phyloP scores from a whole-genome alignment of 1,284 basidiomycete species.

The Ganoderma lingzhi region DNA sequence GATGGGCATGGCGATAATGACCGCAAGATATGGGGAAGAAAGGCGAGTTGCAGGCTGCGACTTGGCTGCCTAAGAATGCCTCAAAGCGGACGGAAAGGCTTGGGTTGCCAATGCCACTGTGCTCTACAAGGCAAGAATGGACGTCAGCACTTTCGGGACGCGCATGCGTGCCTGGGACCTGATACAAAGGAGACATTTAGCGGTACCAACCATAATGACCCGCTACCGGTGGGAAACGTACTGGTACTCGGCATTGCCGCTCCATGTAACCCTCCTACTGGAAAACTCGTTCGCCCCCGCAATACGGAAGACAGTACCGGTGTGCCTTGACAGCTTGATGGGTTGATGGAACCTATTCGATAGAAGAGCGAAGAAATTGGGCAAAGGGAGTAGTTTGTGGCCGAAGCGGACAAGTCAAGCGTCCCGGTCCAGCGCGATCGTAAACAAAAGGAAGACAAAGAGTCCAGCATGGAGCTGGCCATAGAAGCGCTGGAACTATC shows the following conservation, averaged over 20 bases:
- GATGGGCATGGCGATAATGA: background rate
- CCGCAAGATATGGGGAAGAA: background rate
- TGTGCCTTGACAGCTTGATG: background rate
- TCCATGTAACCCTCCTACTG: background rate
- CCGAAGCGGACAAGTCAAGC: background rate
- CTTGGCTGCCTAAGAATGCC: background rate
- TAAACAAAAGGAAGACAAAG: conserved; percentile 5
- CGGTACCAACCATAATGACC: background rate
- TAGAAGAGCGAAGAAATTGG: background rate
- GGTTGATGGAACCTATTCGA: background rate
- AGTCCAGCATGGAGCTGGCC: background rate
- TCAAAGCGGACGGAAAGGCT: conserved; percentile 1
- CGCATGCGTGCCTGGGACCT: background rate
- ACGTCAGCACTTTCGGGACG: background rate
- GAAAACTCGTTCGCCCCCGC: background rate
- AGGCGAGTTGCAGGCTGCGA: background rate
- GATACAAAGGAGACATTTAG: conserved; percentile 1
- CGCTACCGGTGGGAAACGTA: background rate
- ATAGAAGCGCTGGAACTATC: background rate
- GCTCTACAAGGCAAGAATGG: background rate
- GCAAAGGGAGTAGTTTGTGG: background rate
- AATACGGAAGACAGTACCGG: background rate
- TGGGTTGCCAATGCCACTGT: background rate
- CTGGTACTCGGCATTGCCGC: background rate
- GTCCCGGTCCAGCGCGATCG: background rate